Evolutionary conservation across 371 early-diverging fungal genomes (phyloP).

Genomic region (Circinella umbellata): DNA sequence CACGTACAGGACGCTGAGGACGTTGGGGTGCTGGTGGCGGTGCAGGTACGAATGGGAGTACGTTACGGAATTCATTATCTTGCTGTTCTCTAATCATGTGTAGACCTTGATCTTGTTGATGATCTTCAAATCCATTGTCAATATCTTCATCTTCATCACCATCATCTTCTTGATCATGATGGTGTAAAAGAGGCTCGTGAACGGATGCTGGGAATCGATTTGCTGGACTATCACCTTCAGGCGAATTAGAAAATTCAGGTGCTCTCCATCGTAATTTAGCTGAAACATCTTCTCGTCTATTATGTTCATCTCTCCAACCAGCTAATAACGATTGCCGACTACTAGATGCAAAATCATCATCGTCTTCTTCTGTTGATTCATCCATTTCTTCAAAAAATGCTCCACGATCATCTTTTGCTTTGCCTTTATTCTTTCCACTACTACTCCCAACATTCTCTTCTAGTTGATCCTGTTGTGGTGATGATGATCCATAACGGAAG

Average conservation of each 20-base stretch:
- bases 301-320: slow-evolving; percentile 18
- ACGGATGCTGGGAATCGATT: background rate
- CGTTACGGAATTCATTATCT: background rate
- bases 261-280: slow-evolving; percentile 22
- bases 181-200: background rate
- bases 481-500: background rate
- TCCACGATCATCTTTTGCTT: background rate
- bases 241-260: slow-evolving; percentile 16
- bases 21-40: background rate
- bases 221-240: slow-evolving; percentile 3
- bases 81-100: slow-evolving; percentile 1
- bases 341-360: slow-evolving; percentile 4
- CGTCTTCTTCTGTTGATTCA: slow-evolving; percentile 4
- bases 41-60: background rate
- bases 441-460: background rate
- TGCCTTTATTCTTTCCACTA: background rate
- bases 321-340: slow-evolving; percentile 14
- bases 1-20: slow-evolving; percentile 8
- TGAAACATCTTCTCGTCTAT: slow-evolving; percentile 14
- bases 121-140: background rate
- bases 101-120: background rate
- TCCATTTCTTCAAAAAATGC: background rate
- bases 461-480: background rate
- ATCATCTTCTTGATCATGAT: background rate
- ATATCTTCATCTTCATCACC: background rate